A percentile compares a stretch with the other conserved stretches of the same genome.
These are phyloP conservation scores for Termitomyces sp. DNA, from an alignment of 768 basidiomycete genomes.

Conservation along the genomic window DNA sequence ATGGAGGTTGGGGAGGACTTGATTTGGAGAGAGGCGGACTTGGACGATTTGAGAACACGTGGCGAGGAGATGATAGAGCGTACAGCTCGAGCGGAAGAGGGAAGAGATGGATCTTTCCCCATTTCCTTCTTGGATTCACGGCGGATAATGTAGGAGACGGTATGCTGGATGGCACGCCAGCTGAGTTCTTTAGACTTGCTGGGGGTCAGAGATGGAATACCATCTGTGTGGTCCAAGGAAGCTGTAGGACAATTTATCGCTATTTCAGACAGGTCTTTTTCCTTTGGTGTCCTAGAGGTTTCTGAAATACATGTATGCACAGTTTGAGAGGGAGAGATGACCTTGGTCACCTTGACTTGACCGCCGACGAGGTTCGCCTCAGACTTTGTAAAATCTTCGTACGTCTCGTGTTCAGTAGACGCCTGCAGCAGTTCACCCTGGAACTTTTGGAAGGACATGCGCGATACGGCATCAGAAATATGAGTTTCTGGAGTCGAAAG, in stretches of 20 bases:
- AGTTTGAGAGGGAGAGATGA: not conserved
- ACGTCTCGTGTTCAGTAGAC: not conserved
- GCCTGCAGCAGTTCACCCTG: not conserved
- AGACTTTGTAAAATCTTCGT: not conserved
- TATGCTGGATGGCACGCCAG: constrained; percentile 13
- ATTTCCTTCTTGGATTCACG: constrained; percentile 1
- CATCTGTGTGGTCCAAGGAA: not conserved
- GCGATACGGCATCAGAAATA: not conserved
- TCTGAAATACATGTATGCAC: not conserved
- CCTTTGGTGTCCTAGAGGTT: not conserved
- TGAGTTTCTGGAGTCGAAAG: not conserved
- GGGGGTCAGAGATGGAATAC: not conserved
- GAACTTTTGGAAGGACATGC: not conserved
- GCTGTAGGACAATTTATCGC: not conserved
- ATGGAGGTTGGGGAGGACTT: constrained; percentile 11
- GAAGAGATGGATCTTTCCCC: not conserved
- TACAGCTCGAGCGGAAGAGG: not conserved
- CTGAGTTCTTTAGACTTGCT: constrained; percentile 2
- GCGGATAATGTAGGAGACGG: constrained; percentile 12
- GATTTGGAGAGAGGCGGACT: not conserved
- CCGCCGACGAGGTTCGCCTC: no score
- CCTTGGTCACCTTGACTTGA: not conserved
- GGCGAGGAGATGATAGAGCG: not conserved
- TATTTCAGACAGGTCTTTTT: not conserved
- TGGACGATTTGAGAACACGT: not conserved